Evolutionary conservation across 345 rosid species (phyloP), one percentile per base, ranked within the genome.

Genomic region (Citrus trifoliata): DNA sequence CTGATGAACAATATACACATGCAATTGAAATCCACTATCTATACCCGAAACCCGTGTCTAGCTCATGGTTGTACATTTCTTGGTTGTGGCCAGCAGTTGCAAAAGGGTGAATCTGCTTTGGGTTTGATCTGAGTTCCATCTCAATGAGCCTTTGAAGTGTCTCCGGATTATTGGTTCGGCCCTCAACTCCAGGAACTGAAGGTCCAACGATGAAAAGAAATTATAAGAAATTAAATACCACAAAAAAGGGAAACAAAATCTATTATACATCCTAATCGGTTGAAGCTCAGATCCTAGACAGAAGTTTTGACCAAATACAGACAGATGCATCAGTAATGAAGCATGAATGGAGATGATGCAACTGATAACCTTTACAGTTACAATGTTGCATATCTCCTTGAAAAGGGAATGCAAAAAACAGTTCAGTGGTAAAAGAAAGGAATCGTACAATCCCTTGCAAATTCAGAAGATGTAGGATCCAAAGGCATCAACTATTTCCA

Each of bases 101-200:
- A 28, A 85, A 79, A 4, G 89, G 86, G 25, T 82, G 88, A 65
- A 81, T 48, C 79, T 89, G 95, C 87, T 87, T 93, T 7, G 93
- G 77, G 27, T 89, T 91, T 73, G 92, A 83, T 74, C 95, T 88
- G 22, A 86, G 88, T 33, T 93, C 93, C 92, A 91, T 92, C 86
- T 91, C 97, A 30, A 94, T 59, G 55, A 94, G 89, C 86, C 93
- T 84, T 78, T 89, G 97, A 72, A 93, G 89, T 56, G 90, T 89
- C 77, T 86, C 97, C 2, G 97, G 91, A 79, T 87, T 94, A 78
- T 77, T 85, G 81, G 77, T 83, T 80, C 88, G 88, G 37, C 83
- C 75, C 53, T 86, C 90, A 2, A 60, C 84, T 21, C 89, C 89
- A 33, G 92, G 70, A 84, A 81, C 97, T 93, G 86, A 55, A 80